Evolutionary conservation across 768 basidiomycete genomes (phyloP), one percentile per base, ranked within the genome.

Genomic region (Cubamyces lactineus): DNA sequence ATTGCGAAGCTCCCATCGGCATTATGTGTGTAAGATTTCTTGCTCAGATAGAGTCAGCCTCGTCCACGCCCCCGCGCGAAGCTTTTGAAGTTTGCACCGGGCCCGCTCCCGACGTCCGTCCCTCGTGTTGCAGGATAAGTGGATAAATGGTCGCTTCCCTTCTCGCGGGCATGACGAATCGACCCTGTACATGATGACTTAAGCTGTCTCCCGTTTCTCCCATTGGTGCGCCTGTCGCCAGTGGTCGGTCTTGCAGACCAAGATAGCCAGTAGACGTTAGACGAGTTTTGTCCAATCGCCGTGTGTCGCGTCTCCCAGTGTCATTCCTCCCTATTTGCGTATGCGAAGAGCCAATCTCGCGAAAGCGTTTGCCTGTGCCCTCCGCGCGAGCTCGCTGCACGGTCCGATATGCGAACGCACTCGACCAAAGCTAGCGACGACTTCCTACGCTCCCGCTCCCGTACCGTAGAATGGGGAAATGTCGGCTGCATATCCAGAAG

Each of bases 261-360:
- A 43, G 23, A 30, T 24, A 34, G 34, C n/a, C 57, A 28, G 28
- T 45, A 51, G 38, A 42, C 57, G 50, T 51, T 59, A 59, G 49
- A 43, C 57, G 57, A 24, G 49, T 15, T 28, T 17, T 19, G 40
- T 3, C 49, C 57, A 59, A 59, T 59, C 57, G 41, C 28, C 6
- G 5, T 34, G 6, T 34, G 26, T 24, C n/a, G 40, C 49, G 43
- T 45, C 23, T 28, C 24, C 3, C 48, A 39, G 57, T 16, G 21
- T 8, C 46, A 7, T 26, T 46, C n/a, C 28, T 39, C 17, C 42
- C 42, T 17, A 5, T 43, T 11, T 5, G 38, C 51, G 8, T 30
- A 21, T 19, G 53, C 43, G n/a, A 23, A n/a, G 28, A 59, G 28
- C 41, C 49, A 59, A 59, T 52, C 17, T 39, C 9, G 9, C 39